Evolutionary conservation across 1,139 yeast genomes (phyloP), one percentile per base, ranked within the genome.

Genomic region (Yamadazyma epiphylla): DNA sequence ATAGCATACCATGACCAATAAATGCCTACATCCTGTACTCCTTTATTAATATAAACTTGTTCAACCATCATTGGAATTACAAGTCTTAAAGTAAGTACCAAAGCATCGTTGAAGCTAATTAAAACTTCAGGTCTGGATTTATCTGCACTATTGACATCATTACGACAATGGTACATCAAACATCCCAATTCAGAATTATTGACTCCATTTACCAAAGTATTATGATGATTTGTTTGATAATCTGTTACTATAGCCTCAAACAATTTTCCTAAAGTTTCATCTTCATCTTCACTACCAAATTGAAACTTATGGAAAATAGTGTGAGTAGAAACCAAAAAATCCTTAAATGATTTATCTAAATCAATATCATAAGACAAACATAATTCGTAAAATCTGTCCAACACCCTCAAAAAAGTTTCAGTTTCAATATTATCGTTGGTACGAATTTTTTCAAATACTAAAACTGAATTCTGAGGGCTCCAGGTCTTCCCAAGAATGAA

Each of bases 331-430:
- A 41, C 37, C 3, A 63, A 31, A 32, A 53, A 56, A 3, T 62
- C 51, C 4, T 48, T 43, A 36, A 84, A 71, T 21, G 55, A 53
- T 1, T 49, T 50, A 8, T 56, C 53, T 20, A 79, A 55, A 31
- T 80, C 76, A 30, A 87, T 48, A 52, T 88, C 96, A 54, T 66
- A 73, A 11, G 88, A 75, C 26, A 62, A 48, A 1, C 80, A 66
- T 41, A 84, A 60, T 37, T 74, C 76, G 22, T 63, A 56, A n/a
- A 75, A 47, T 31, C 88, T 60, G 22, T 66, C 67, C 15, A 65
- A 37, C 2, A 57, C 53, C 0, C 47, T 42, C 11, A 43, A 32
- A 24, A 28, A 23, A 14, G 21, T 24, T 2, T 28, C 22, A 15
- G 35, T 24, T 4, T 42, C 46, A n/a, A 48, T 36, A 15, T 33